Evolutionary conservation across 306 rosid genomes (phyloP).

Genomic region (Rubus idaeus): DNA sequence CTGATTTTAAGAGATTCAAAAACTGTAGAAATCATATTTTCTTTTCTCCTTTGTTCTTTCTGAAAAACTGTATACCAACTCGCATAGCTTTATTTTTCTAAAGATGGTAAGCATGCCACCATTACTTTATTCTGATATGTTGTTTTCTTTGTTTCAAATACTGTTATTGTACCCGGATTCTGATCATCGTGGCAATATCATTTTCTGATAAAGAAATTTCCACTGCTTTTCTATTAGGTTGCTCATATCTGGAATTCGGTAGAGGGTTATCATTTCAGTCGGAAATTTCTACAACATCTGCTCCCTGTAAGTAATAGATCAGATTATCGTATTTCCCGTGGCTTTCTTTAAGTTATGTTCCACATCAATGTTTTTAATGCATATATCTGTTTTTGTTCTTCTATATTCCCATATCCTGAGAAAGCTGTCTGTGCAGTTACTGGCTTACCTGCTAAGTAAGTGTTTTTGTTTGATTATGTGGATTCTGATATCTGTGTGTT

Average conservation of each 20-base stretch:
- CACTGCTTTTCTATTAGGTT: conserved; percentile 47
- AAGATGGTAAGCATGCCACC: conserved; percentile 48
- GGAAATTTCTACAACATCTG: conserved; percentile 50
- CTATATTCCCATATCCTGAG: conserved; percentile 69
- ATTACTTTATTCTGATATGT: not conserved
- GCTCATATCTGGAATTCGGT: conserved; percentile 65
- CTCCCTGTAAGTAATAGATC: conserved; percentile 54
- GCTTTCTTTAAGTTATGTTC: not conserved
- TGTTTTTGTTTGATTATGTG: conserved; percentile 27
- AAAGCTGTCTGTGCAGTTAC: conserved; percentile 73
- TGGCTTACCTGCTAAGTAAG: conserved; percentile 98
- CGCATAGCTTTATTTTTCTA: conserved; percentile 45
- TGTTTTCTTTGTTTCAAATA: conserved; percentile 3
- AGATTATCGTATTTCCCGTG: not conserved
- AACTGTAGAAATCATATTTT: no score
- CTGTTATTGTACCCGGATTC: not conserved
- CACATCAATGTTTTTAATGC: conserved; percentile 15
- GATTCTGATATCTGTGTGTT: not conserved
- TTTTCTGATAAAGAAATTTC: conserved; percentile 18
- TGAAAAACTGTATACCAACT: no score
- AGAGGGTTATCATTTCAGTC: conserved; percentile 77
- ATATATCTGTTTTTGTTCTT: not conserved
- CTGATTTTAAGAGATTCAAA: no score
- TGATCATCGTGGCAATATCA: conserved; percentile 4
- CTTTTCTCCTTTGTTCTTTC: no score